These are phyloP conservation scores for Xeromyces bisporus DNA, from an alignment of 495 filamentous ascomycete genomes.

Conservation along the genomic window DNA sequence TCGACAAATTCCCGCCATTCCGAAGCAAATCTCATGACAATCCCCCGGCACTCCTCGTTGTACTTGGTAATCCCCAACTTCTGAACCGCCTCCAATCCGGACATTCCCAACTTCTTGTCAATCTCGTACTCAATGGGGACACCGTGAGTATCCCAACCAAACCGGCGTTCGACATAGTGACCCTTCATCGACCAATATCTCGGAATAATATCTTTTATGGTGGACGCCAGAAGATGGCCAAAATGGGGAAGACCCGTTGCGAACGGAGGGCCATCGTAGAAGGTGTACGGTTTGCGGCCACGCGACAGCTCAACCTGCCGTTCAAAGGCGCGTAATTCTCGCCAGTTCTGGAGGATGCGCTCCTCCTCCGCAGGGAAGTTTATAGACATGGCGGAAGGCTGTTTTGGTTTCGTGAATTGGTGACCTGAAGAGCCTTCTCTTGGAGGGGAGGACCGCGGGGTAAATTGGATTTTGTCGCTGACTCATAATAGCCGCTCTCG, in stretches of 20 bases:
- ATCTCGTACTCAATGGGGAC: conserved; percentile 96
- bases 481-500: no score
- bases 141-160: conserved; percentile 87
- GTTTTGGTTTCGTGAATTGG: conserved; percentile 5
- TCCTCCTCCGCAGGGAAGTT: conserved; percentile 88
- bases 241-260: conserved; percentile 79
- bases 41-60: conserved; percentile 81
- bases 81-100: conserved; percentile 73
- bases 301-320: conserved; percentile 57
- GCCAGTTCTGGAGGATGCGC: conserved; percentile 62
- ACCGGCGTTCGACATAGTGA: conserved; percentile 56
- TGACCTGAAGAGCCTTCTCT: conserved; percentile 6
- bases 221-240: conserved; percentile 86
- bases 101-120: conserved; percentile 89
- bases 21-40: conserved; percentile 80
- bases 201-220: conserved; percentile 95
- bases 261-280: conserved; percentile 44
- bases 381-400: conserved; percentile 50
- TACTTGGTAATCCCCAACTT: conserved; percentile 79
- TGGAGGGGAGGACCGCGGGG: conserved; percentile 11
- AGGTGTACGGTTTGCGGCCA: conserved; percentile 55
- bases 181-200: conserved; percentile 98
- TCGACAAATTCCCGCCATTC: conserved; percentile 91
- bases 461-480: conserved; percentile 10
- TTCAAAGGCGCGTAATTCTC: conserved; percentile 76